phyloP scores from a whole-genome alignment of 805 yeast genomes.

The Suhomyces sp. region DNA sequence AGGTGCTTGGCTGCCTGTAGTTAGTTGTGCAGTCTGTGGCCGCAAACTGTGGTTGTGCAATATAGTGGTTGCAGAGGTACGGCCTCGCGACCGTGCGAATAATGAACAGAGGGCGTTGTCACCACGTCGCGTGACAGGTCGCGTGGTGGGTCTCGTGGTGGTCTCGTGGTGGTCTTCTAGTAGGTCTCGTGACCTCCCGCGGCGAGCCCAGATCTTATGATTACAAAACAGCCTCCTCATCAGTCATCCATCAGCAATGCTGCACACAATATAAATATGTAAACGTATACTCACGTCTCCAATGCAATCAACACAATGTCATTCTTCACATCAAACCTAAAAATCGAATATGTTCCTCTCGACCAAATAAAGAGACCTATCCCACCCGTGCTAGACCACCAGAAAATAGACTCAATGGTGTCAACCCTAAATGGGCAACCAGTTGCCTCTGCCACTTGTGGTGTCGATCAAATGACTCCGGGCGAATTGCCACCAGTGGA shows the following conservation, averaged over 20 bases:
- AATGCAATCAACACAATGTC: constrained; percentile 45
- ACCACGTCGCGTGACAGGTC: not conserved
- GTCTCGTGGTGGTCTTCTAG: too few relatives aligned
- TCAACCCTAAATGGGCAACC: constrained; percentile 66
- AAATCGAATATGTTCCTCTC: constrained; percentile 60
- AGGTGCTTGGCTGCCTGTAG: not conserved
- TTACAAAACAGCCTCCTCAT: not conserved
- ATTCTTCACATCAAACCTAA: constrained; percentile 59
- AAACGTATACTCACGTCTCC: not conserved
- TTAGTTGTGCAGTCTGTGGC: not conserved
- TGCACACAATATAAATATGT: not conserved
- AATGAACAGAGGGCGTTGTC: not conserved
- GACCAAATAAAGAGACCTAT: constrained; percentile 73
- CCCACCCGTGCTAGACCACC: constrained; percentile 74
- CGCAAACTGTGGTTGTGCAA: not conserved
- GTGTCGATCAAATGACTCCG: constrained; percentile 43
- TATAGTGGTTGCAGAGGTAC: not conserved
- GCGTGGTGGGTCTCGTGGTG: not conserved
- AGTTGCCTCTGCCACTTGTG: constrained; percentile 60
- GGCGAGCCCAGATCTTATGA: not conserved
- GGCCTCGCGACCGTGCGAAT: not conserved
- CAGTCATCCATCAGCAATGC: not conserved
- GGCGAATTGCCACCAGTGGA: constrained; percentile 84
- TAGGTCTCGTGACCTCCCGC: not conserved
- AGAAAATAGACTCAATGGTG: constrained; percentile 77